Evolutionary conservation across 129 eudicot genomes (phyloP), one percentile per base, ranked within the genome.

Genomic region (Saposhnikovia divaricata): DNA sequence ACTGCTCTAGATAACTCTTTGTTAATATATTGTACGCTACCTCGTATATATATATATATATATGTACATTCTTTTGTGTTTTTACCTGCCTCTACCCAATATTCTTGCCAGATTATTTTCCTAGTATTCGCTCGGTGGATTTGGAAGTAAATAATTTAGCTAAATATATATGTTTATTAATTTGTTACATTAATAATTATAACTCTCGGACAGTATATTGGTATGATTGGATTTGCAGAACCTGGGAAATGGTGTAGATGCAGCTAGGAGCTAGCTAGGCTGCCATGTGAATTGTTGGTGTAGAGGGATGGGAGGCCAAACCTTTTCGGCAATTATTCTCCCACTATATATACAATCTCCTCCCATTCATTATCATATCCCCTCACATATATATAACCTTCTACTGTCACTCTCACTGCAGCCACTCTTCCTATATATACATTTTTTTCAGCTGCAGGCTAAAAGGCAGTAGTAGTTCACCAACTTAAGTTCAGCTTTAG

Each of bases 261-360:
- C 69, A 55, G 19, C 5, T 31, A 31, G 34, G 34, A 25, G 40
- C 38, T 57, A 65, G 71, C 71, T 27, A 66, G 21, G 72, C 40
- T 27, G 42, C 65, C 88, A 85, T 85, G 88, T 85, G 88, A 82
- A 31, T 65, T 68, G 42, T 37, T 75, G 63, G 78, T 75, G 88
- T 57, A 76, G 45, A 82, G 80, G 88, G 73, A 85, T 85, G 88
- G 88, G 88, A 85, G 43, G 81, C 81, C 85, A 78, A 79, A 44
- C 81, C 70, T 83, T 78, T 79, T 55, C 77, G 76, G 48, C 83
- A 85, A 81, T 85, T 76, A 85, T 85, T 81, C 81, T 81, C 78
- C 11, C 11, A 3, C 50, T 55, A 61, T 61, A n/a, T 34, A n/a
- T 66, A 3, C 21, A 21, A 46, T 21, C 48, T 48, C 50, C 42